phyloP scores from a whole-genome alignment of 768 basidiomycete species.

The Termitomyces bulborhizus region DNA sequence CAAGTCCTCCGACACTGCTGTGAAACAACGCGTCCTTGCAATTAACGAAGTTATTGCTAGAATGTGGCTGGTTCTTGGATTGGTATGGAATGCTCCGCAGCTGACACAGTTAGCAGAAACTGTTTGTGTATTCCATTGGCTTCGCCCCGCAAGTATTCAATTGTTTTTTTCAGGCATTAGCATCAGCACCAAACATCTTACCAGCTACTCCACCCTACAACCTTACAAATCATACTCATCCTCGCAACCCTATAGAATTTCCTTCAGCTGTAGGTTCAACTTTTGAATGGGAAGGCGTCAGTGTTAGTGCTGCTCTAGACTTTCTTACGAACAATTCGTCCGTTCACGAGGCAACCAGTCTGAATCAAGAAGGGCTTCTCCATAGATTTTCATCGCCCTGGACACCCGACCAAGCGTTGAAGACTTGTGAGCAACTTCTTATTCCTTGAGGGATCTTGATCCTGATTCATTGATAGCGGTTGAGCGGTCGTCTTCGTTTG shows the following conservation, averaged over 20 bases:
- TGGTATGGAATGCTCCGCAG: constrained; percentile 59
- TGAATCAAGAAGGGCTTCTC: constrained; percentile 51
- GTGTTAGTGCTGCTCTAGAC: constrained; percentile 47
- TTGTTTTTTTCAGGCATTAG: constrained; percentile 36
- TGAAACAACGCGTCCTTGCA: constrained; percentile 38
- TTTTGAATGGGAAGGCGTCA: constrained; percentile 36
- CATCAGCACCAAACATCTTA: constrained; percentile 28
- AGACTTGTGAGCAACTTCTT: constrained; percentile 57
- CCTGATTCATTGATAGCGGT: constrained; percentile 33
- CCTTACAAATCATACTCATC: constrained; percentile 35
- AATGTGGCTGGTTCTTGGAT: constrained; percentile 65
- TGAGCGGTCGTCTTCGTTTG: constrained; percentile 46
- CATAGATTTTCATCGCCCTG: constrained; percentile 54
- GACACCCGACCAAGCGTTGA: constrained; percentile 71
- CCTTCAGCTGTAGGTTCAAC: constrained; percentile 19
- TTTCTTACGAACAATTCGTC: constrained; percentile 45
- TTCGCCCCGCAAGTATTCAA: constrained; percentile 3
- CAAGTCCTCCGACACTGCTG: constrained; percentile 31
- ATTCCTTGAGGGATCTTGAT: not conserved
- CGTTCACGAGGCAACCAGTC: constrained; percentile 59
- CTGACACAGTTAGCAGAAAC: constrained; percentile 48
- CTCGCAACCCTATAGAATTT: constrained; percentile 40
- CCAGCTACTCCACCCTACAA: constrained; percentile 27
- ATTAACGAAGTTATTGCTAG: constrained; percentile 60
- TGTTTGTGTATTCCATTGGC: constrained; percentile 30